phyloP scores from a whole-genome alignment of 225 moss, liverwort and hornwort species.

The Takakia lepidozioides region DNA sequence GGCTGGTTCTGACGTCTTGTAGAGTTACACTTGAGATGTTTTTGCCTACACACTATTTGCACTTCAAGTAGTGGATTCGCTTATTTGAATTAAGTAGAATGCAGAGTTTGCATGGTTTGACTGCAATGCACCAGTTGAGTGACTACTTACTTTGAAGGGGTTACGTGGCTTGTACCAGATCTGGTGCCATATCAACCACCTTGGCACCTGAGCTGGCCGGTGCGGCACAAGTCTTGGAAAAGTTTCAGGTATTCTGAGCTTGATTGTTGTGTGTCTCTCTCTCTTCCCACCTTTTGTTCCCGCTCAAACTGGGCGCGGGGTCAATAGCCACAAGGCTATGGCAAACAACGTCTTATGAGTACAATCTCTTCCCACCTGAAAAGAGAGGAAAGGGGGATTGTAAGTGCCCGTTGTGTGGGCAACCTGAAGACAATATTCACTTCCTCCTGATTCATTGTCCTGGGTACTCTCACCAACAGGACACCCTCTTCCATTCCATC shows the following conservation, averaged over 20 bases:
- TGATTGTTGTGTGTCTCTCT: background rate
- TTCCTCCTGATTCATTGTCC: no score
- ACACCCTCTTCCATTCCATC: no score
- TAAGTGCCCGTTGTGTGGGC: no score
- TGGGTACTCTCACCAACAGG: no score
- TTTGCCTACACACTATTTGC: background rate
- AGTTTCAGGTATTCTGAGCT: conserved; percentile 82
- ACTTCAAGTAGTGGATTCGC: background rate
- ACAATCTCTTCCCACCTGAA: no score
- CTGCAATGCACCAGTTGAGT: background rate
- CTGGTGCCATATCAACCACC: conserved; percentile 36
- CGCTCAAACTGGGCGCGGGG: no score
- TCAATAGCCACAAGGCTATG: no score
- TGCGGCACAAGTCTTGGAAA: conserved; percentile 64
- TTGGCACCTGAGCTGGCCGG: conserved; percentile 62
- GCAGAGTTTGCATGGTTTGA: background rate
- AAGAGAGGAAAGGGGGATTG: no score
- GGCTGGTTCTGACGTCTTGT: no score
- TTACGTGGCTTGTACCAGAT: conserved; percentile 12
- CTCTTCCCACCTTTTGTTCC: no score
- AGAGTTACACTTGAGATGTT: background rate
- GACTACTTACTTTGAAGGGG: background rate
- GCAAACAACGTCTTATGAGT: no score
- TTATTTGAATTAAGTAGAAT: conserved; percentile 2
- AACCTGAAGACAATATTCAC: background rate